A percentile compares a stretch with the other conserved stretches of the same genome.
phyloP scores from a whole-genome alignment of 2,329 filamentous ascomycete genomes.

The Aureobasidium sp. region DNA sequence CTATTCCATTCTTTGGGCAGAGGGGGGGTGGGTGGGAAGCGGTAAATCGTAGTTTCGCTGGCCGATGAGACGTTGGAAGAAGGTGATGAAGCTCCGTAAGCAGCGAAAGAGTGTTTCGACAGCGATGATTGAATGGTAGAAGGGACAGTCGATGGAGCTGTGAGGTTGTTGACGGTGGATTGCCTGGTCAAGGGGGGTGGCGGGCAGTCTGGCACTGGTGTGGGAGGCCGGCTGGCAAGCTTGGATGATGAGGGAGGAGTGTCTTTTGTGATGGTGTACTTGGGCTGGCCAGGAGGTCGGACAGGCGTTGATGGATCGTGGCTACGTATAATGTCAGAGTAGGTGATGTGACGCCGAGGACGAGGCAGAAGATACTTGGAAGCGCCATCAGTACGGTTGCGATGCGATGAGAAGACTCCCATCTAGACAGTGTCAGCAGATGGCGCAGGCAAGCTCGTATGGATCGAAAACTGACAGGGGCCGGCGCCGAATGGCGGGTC shows the following conservation, averaged over 20 bases:
- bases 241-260: constrained; percentile 13
- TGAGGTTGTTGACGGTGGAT: neutral
- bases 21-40: constrained; percentile 19
- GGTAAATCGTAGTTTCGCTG: neutral
- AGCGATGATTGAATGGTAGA: neutral
- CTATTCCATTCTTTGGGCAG: constrained; percentile 26
- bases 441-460: neutral
- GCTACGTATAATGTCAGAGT: neutral
- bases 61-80: neutral
- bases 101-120: neutral
- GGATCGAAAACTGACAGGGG: neutral
- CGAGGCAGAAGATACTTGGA: neutral
- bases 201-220: constrained; percentile 4
- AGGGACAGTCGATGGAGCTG: neutral
- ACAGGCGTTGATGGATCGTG: constrained; percentile 1
- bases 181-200: neutral
- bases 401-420: neutral
- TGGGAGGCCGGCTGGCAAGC: constrained; percentile 5
- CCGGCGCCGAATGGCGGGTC: constrained; percentile 1
- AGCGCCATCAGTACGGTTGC: neutral
- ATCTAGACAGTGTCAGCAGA: neutral
- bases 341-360: neutral
- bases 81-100: neutral
- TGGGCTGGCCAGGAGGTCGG: neutral
- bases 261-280: constrained; percentile 2